phyloP scores from a whole-genome alignment of 106 monocot genomes.

The Cymbidium sinense region DNA sequence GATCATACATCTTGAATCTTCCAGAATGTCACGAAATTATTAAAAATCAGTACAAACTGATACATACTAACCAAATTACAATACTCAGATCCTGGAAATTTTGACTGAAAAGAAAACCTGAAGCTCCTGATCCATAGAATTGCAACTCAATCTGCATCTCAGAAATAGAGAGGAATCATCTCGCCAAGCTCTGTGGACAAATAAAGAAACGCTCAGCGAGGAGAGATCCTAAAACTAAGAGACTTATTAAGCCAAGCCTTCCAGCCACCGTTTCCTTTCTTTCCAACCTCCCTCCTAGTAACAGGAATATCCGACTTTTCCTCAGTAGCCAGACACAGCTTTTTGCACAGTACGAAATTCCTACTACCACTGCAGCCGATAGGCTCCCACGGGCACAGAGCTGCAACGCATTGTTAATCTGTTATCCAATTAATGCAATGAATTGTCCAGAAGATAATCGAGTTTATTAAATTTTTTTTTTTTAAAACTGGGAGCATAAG shows the following conservation, averaged over 20 bases:
- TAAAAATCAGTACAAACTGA: neutral
- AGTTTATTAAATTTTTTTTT: neutral
- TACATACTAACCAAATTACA: neutral
- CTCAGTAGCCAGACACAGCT: neutral
- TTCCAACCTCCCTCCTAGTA: neutral
- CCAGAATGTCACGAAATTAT: neutral
- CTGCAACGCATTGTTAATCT: neutral
- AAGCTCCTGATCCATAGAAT: neutral
- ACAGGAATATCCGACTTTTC: neutral
- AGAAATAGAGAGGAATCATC: neutral
- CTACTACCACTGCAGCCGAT: slow-evolving; percentile 8
- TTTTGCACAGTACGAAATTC: slow-evolving; percentile 28
- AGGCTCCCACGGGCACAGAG: slow-evolving; percentile 15
- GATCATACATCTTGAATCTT: neutral
- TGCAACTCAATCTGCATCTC: neutral
- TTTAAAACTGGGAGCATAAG: neutral
- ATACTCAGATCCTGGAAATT: neutral
- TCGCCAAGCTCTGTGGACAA: neutral
- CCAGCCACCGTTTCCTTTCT: slow-evolving; percentile 1
- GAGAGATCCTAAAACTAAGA: slow-evolving; percentile 6
- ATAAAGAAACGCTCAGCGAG: neutral
- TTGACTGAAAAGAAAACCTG: neutral
- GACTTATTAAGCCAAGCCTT: slow-evolving; percentile 8
- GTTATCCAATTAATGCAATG: neutral
- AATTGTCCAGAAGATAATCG: neutral